Base-by-base conservation (phyloP, 2,329 filamentous ascomycete species). In the Xylariaceae sp. region DNA sequence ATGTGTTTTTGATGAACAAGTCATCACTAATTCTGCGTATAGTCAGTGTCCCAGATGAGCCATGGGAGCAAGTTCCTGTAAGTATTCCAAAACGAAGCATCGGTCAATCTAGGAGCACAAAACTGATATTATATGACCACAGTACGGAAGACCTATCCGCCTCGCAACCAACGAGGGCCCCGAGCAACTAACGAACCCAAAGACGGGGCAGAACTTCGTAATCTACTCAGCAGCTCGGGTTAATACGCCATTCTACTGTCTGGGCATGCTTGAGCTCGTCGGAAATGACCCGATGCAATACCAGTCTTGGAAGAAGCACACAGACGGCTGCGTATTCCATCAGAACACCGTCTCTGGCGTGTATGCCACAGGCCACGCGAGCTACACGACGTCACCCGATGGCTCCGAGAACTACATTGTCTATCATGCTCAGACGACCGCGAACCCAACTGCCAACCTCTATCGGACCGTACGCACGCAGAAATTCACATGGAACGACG, bases 211-310 rank as follows among this genome's bases (percentile, higher is more conserved):
- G 42, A 60, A 62, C 42, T 65, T 67, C 34, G 56, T 66, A 21
- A 58, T 67, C 16, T 67, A 66, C 50, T 66, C 63, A 10, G 65
- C 62, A 7, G 63, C 65, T n/a, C 58, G 65, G 8, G 63, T 67
- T 7, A 64, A 66, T 44, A 67, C 64, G 6, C 65, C 64, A 2
- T 66, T 60, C 49, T 67, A 67, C 51, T 67, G 63, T 45, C 55
- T 67, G 0, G 65, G 64, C 1, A 58, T 65, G 60, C 57, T 67
- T 4, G 64, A 67, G 50, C 60, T 67, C 7, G 54, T 64, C 0
- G 64, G 63, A 5, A 61, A 63, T 37, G 64, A 67, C 48, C 64
- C 63, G 6, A 65, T 67, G 63, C 49, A 66, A 47, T 64, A 65
- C 27, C 59, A 60, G 23, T 64, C 62, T 5, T 67, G 65, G 65